Evolutionary conservation across 2,329 filamentous ascomycete genomes (phyloP).

Genomic region (Periconia digitata): DNA sequence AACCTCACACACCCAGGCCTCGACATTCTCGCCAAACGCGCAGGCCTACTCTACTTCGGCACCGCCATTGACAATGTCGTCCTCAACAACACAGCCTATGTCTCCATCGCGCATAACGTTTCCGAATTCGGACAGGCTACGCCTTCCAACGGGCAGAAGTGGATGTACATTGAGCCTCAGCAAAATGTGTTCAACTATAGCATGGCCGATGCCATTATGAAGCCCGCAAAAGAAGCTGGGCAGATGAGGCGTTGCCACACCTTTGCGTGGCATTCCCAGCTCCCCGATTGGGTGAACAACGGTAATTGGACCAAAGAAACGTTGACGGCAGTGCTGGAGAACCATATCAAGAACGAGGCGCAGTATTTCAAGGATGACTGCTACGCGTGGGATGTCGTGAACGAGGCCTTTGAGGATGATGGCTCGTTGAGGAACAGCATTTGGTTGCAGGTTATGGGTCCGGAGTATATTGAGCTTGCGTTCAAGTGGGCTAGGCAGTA

Average conservation of each 20-base stretch:
- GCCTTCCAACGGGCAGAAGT: constrained; percentile 66
- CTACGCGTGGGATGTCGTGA: constrained; percentile 67
- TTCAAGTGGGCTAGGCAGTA: constrained; percentile 57
- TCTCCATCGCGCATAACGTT: constrained; percentile 55
- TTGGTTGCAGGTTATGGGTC: constrained; percentile 59
- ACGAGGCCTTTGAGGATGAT: constrained; percentile 63
- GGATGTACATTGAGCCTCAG: constrained; percentile 62
- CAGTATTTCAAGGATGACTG: constrained; percentile 62
- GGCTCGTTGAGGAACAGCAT: constrained; percentile 56
- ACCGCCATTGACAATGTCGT: constrained; percentile 60
- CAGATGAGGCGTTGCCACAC: constrained; percentile 65
- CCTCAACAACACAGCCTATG: constrained; percentile 56
- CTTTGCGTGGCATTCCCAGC: constrained; percentile 57
- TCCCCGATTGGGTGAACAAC: constrained; percentile 55
- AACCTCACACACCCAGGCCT: constrained; percentile 39
- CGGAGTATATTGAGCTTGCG: constrained; percentile 59
- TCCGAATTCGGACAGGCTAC: constrained; percentile 67
- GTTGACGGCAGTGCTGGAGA: constrained; percentile 58
- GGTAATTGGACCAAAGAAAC: constrained; percentile 61
- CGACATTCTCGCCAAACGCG: constrained; percentile 56
- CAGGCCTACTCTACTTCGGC: constrained; percentile 58
- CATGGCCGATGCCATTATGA: constrained; percentile 54
- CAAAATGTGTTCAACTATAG: constrained; percentile 61
- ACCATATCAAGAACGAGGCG: constrained; percentile 62
- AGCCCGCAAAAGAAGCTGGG: constrained; percentile 43